Evolutionary conservation across 2,329 filamentous ascomycete genomes (phyloP).

Genomic region (Dothidotthia symphoricarpi): DNA sequence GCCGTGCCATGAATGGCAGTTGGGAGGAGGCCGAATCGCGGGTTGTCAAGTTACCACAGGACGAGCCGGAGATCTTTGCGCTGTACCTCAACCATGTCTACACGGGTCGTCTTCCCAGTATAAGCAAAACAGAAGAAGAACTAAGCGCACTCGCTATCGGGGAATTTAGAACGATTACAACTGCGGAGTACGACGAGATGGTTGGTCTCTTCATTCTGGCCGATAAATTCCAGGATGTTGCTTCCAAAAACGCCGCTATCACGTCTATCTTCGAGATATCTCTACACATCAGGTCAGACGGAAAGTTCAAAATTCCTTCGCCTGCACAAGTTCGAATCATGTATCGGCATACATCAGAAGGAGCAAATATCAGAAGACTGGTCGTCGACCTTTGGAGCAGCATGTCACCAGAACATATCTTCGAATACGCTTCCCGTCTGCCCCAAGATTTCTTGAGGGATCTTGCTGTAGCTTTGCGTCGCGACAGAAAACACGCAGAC

Average conservation of each 20-base stretch:
- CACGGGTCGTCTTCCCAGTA: constrained; percentile 1
- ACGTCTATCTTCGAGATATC: neutral
- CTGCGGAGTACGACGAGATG: constrained; percentile 1
- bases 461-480: too few species aligned
- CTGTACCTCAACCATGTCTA: constrained; percentile 14
- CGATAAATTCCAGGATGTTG: neutral
- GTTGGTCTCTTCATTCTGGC: constrained; percentile 5
- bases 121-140: neutral
- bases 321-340: too few species aligned
- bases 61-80: constrained; percentile 8
- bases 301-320: too few species aligned
- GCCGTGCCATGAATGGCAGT: constrained; percentile 11
- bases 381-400: too few species aligned
- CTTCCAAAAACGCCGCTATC: neutral
- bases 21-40: constrained; percentile 11
- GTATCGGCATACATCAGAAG: too few species aligned
- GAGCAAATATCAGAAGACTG: too few species aligned
- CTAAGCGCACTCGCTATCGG: neutral
- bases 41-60: constrained; percentile 6
- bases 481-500: too few species aligned
- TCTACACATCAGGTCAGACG: too few species aligned
- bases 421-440: too few species aligned
- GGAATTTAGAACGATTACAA: neutral
- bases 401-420: too few species aligned
- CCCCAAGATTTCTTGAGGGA: too few species aligned